Evolutionary conservation across 192 early-diverging fungal species (phyloP), one percentile per base, ranked within the genome.

Genomic region (Gaertneriomyces semiglobifer): DNA sequence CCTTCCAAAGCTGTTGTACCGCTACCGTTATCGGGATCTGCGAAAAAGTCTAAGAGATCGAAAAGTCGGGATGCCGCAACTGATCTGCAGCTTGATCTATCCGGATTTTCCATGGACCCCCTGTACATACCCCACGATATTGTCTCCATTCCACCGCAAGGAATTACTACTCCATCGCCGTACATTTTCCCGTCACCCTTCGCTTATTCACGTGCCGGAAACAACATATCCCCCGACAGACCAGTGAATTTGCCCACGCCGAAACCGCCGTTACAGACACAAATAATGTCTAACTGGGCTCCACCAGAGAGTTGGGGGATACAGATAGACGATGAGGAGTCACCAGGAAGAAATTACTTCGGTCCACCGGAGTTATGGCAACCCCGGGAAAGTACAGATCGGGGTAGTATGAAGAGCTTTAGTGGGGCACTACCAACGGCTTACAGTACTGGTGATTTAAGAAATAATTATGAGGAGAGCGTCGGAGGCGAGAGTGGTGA

Each of bases 281-380:
- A 48, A 33, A 59, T 54, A 14, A 63, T 53, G 16, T 72, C 70
- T 3, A 61, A 63, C 11, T 72, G 70, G 70, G 39, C 56, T 46
- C 63, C 65, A 60, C 70, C 70, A 58, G 70, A 72, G 42, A 72
- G 70, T 44, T 72, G 70, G 70, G 70, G 63, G 44, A 66, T 58
- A 10, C 45, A 39, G 11, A n/a, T 64, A 20, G 62, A 64, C 16
- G 51, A 10, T 39, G 48, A 18, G 11, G 55, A 57, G 16, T 33
- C 25, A 33, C 25, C 25, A 33, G 14, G 16, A 3, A 12, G 20
- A 39, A 16, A 39, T 16, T 14, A 16, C 12, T 14, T 38, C 12
- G 39, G 20, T 4, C 50, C 50, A 18, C 50, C n/a, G 3, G 50
- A 52, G 6, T 16, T 12, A 12, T 38, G 16, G 14, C 33, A 14